Evolutionary conservation across 106 monocot genomes (phyloP).

Genomic region (Hemerocallis citrina): DNA sequence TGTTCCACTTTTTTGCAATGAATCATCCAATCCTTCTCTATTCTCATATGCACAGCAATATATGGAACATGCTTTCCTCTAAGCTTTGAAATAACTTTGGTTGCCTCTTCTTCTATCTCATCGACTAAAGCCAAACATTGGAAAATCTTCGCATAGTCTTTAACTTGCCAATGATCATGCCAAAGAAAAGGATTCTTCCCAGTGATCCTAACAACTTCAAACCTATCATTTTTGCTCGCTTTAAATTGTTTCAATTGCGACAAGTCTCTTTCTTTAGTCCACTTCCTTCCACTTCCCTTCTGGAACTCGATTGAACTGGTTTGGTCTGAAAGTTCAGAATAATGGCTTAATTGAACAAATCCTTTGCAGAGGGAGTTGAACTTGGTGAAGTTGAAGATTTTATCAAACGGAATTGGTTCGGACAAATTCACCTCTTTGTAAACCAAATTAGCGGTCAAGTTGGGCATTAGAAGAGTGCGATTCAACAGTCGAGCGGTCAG

Average conservation of each 20-base stretch:
- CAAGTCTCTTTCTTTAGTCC: constrained; percentile 83
- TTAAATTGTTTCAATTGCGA: constrained; percentile 42
- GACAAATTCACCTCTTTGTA: constrained; percentile 82
- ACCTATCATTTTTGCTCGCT: constrained; percentile 26
- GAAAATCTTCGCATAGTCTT: constrained; percentile 70
- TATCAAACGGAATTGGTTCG: constrained; percentile 67
- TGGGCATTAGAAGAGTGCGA: constrained; percentile 87
- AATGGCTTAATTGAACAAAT: constrained; percentile 49
- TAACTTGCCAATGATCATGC: constrained; percentile 95
- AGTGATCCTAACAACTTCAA: constrained; percentile 50
- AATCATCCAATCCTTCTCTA: constrained; percentile 98
- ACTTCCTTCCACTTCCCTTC: constrained; percentile 93
- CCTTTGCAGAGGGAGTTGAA: constrained; percentile 68
- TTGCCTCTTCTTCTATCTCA: constrained; percentile 66
- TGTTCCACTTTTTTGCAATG: constrained; percentile 91
- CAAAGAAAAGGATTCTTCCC: constrained; percentile 90
- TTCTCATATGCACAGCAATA: constrained; percentile 91
- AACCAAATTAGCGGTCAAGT: constrained; percentile 72
- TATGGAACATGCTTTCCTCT: constrained; percentile 43
- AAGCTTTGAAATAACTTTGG: constrained; percentile 62
- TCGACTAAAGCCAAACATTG: constrained; percentile 63
- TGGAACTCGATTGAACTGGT: constrained; percentile 45
- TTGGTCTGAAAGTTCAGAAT: constrained; percentile 45
- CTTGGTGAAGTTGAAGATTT: constrained; percentile 63
- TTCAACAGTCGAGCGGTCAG: constrained; percentile 77